Percentiles rank a stretch among this genome's conserved stretches.
Conservation (phyloP, 2,329 filamentous ascomycete species). For the Fusarium tricinctum region DNA sequence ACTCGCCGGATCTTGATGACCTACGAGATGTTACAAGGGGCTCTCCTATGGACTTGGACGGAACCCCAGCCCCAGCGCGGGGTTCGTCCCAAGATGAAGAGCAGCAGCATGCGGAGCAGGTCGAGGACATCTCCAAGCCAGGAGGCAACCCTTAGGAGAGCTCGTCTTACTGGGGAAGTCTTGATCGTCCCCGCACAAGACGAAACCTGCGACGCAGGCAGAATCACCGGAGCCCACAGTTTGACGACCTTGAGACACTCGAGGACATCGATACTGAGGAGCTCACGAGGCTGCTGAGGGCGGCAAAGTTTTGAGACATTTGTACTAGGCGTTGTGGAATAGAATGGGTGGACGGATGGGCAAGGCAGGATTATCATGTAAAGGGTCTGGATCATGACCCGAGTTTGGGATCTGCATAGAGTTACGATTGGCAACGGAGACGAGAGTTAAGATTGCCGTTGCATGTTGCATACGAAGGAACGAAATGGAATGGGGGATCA, state of each 20-base stretch:
- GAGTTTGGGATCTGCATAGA: slow-evolving; percentile 45
- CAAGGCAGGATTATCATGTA: slow-evolving; percentile 39
- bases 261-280: slow-evolving; percentile 51
- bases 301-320: slow-evolving; percentile 40
- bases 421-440: slow-evolving; percentile 41
- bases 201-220: slow-evolving; percentile 19
- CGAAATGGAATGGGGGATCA: slow-evolving; percentile 50
- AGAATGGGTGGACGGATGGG: slow-evolving; percentile 37
- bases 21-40: slow-evolving; percentile 40
- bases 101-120: slow-evolving; percentile 39
- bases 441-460: slow-evolving; percentile 43
- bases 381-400: slow-evolving; percentile 22
- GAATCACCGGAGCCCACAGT: slow-evolving; percentile 13
- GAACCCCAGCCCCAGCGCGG: slow-evolving; percentile 21
- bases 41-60: slow-evolving; percentile 44
- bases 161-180: slow-evolving; percentile 30
- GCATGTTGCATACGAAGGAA: slow-evolving; percentile 43
- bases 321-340: slow-evolving; percentile 47
- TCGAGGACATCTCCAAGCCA: slow-evolving; percentile 41
- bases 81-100: slow-evolving; percentile 27
- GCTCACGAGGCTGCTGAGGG: slow-evolving; percentile 45
- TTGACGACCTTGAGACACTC: slow-evolving; percentile 50
- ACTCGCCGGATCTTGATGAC: slow-evolving; percentile 41
- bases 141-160: slow-evolving; percentile 42
- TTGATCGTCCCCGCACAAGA: slow-evolving; percentile 31